Conservation (phyloP, 1,284 basidiomycete species). For the Hemileia vastatrix region DNA sequence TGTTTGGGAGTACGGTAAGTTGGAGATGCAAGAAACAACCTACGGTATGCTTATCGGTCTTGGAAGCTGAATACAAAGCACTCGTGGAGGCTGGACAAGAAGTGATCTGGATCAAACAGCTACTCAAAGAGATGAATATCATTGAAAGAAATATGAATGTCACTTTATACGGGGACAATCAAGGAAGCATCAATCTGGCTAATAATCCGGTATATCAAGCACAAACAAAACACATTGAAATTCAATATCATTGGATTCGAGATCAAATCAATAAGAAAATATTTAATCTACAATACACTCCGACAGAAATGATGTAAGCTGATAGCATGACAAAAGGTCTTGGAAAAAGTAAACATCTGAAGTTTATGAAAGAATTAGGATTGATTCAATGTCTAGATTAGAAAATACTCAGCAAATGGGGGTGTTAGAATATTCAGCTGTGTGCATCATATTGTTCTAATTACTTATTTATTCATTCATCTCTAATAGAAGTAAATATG, state of each 20-base stretch:
- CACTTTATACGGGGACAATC: conserved; percentile 36
- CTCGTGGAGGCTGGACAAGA: conserved; percentile 33
- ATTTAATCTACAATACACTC: too few relatives aligned
- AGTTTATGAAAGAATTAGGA: too few relatives aligned
- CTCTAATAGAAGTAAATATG: too few relatives aligned
- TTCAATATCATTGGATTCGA: neutral
- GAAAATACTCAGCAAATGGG: too few relatives aligned
- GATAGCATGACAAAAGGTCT: too few relatives aligned
- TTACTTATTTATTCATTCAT: too few relatives aligned
- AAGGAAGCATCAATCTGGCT: conserved; percentile 31
- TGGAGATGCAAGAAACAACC: conserved; percentile 44
- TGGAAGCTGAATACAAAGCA: neutral
- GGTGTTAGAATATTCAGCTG: too few relatives aligned
- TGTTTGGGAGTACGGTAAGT: neutral
- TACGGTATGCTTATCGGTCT: neutral
- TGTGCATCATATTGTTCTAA: too few relatives aligned
- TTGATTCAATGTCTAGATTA: too few relatives aligned
- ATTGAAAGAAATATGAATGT: conserved; percentile 17
- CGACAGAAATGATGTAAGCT: too few relatives aligned
- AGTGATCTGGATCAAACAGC: conserved; percentile 45
- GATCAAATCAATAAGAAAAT: too few relatives aligned
- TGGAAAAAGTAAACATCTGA: too few relatives aligned
- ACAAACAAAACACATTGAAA: neutral
- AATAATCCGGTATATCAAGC: conserved; percentile 22
- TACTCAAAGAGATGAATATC: conserved; percentile 31